These are phyloP conservation scores for Albizia julibrissin DNA, from an alignment of 306 rosid species.

Conservation along the genomic window DNA sequence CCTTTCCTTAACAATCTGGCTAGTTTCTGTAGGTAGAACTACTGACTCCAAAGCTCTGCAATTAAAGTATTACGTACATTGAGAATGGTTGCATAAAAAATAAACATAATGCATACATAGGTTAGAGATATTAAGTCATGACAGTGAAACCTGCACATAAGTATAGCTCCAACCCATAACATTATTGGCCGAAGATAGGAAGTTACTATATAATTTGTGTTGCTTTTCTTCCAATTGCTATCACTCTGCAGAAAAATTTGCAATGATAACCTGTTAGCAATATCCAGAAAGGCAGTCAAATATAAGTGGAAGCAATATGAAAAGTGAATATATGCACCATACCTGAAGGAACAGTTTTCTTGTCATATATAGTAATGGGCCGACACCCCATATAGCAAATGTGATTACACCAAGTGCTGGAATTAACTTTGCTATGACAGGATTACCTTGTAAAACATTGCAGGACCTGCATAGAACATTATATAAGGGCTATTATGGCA, in stretches of 20 bases:
- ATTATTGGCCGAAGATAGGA: slow-evolving; percentile 81
- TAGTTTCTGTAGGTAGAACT: slow-evolving; percentile 67
- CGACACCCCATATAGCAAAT: slow-evolving; percentile 86
- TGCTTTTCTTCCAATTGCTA: slow-evolving; percentile 84
- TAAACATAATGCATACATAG: slow-evolving; percentile 10
- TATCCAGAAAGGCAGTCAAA: not conserved
- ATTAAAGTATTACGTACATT: slow-evolving; percentile 24
- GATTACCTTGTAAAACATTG: slow-evolving; percentile 62
- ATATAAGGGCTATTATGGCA: not conserved
- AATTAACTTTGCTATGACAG: slow-evolving; percentile 61
- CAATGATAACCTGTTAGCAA: slow-evolving; percentile 20
- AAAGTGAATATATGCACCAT: slow-evolving; percentile 25
- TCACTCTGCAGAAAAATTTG: slow-evolving; percentile 65
- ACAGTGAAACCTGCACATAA: slow-evolving; percentile 81
- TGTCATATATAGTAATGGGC: slow-evolving; percentile 63
- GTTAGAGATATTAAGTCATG: slow-evolving; percentile 25
- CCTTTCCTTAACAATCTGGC: slow-evolving; percentile 82
- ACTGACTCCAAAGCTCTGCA: slow-evolving; percentile 83
- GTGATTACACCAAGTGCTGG: slow-evolving; percentile 68
- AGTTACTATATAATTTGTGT: slow-evolving; percentile 56
- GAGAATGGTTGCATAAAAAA: slow-evolving; percentile 2
- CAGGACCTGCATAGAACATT: slow-evolving; percentile 56
- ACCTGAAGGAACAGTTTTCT: slow-evolving; percentile 68
- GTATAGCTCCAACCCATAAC: slow-evolving; percentile 82
- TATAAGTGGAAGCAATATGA: slow-evolving; percentile 13